phyloP scores from a whole-genome alignment of 495 filamentous ascomycete species.

The Thozetella sp. region DNA sequence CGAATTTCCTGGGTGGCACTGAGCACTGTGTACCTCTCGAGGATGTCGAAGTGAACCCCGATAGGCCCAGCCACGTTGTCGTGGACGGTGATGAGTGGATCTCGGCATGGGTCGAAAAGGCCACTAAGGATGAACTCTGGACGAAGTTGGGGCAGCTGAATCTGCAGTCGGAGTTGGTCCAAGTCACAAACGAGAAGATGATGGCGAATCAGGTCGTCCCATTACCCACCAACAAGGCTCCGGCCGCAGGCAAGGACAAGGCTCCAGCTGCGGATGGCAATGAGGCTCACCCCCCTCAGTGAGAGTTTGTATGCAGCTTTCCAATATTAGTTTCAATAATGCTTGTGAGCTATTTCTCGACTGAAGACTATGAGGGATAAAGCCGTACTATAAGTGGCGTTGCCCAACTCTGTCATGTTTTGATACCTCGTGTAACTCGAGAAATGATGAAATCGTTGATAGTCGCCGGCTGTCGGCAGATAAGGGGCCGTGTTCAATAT shows the following conservation, averaged over 20 bases:
- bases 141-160: neutral
- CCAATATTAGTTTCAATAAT: no score
- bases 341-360: no score
- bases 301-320: no score
- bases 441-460: no score
- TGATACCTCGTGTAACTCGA: no score
- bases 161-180: neutral
- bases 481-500: no score
- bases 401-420: no score
- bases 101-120: neutral
- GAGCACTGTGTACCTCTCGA: neutral
- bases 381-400: no score
- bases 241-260: neutral
- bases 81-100: neutral
- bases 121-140: neutral
- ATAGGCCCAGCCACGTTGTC: neutral
- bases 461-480: no score
- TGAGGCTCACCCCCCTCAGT: no score
- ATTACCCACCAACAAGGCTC: neutral
- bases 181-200: neutral
- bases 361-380: no score
- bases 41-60: neutral
- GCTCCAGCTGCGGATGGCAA: neutral
- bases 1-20: neutral
- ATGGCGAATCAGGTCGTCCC: neutral